Evolutionary conservation across 129 eudicot genomes (phyloP).

Genomic region (Helianthus tuberosus): DNA sequence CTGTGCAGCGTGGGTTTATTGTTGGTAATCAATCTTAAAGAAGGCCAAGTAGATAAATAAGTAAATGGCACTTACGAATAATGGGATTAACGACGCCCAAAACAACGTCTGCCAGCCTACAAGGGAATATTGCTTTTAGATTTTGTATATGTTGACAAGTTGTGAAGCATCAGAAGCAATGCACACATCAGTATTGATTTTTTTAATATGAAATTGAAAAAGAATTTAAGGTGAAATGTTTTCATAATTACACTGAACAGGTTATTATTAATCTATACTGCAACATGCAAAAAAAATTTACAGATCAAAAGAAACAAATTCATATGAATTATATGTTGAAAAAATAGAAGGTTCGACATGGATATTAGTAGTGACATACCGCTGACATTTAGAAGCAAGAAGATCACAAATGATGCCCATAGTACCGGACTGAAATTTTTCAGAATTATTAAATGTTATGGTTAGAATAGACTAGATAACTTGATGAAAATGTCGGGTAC

Average conservation of each 20-base stretch:
- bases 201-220: not conserved
- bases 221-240: not conserved
- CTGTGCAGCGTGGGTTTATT: slow-evolving; percentile 32
- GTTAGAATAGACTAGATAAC: not conserved
- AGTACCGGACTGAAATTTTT: slow-evolving; percentile 27
- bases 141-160: not conserved
- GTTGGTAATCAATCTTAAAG: not conserved
- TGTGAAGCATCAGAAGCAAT: not conserved
- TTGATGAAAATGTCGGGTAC: slow-evolving; percentile 3
- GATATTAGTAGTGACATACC: not conserved
- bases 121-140: not conserved
- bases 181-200: too few relatives aligned
- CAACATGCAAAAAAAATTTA: not conserved
- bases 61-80: slow-evolving; percentile 51
- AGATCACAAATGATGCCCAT: not conserved
- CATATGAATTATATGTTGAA: not conserved
- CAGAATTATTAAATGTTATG: not conserved
- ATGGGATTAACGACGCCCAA: slow-evolving; percentile 90
- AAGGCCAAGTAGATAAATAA: not conserved
- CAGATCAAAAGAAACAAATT: too few relatives aligned
- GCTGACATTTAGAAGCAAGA: not conserved
- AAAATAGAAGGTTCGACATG: not conserved
- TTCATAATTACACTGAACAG: not conserved
- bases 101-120: slow-evolving; percentile 81
- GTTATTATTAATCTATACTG: not conserved